Percentiles rank a stretch among this genome's conserved stretches.
These are phyloP conservation scores for Akebia trifoliata DNA, from an alignment of 164 flowering plant species.

Conservation along the genomic window DNA sequence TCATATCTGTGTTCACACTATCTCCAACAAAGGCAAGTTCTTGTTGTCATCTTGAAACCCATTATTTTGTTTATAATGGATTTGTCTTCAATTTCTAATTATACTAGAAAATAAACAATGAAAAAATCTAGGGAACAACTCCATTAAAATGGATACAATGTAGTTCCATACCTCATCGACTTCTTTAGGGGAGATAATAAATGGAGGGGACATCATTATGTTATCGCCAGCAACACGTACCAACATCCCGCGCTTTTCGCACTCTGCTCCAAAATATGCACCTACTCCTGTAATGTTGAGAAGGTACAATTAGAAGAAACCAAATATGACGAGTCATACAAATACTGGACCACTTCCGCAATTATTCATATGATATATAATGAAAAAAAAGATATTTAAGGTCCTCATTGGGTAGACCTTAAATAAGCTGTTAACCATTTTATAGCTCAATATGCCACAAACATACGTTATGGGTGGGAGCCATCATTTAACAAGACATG, in stretches of 20 bases:
- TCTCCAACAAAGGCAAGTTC: no score
- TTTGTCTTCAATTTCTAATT: no score
- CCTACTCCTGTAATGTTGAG: constrained; percentile 55
- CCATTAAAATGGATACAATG: background rate
- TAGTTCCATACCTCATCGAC: constrained; percentile 54
- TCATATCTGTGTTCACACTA: no score
- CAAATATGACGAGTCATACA: background rate
- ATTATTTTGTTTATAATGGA: no score
- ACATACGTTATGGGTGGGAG: no score
- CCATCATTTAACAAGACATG: no score
- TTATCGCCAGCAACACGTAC: constrained; percentile 90
- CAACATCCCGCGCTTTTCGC: constrained; percentile 84
- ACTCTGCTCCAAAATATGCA: constrained; percentile 81
- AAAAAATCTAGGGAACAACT: background rate
- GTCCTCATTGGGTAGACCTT: no score
- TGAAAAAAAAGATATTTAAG: no score
- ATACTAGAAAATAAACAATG: background rate
- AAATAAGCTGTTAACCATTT: no score
- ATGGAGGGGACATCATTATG: constrained; percentile 93
- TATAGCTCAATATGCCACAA: no score
- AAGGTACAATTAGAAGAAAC: background rate
- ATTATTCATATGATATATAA: background rate
- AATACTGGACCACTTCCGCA: no score
- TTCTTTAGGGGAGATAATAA: constrained; percentile 66
- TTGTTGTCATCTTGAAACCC: no score